These are phyloP conservation scores for Candida maltosa DNA, from an alignment of 805 yeast genomes.

Conservation along the genomic window DNA sequence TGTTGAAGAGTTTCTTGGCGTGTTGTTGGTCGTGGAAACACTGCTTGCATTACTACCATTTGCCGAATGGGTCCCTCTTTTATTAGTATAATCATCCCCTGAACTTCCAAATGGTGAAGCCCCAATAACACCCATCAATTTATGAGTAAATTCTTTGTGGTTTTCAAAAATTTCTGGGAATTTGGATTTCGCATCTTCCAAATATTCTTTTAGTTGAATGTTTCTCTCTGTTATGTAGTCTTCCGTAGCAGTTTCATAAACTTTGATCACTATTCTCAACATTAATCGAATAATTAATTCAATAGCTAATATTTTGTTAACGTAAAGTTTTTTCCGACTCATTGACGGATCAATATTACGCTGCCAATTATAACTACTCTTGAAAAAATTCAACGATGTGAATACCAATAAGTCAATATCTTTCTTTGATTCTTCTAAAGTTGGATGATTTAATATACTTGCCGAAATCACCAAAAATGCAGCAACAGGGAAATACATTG, in stretches of 20 bases:
- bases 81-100: neutral
- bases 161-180: constrained; percentile 15
- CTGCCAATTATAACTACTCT: neutral
- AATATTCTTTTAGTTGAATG: constrained; percentile 14
- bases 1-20: too few relatives aligned
- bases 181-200: constrained; percentile 13
- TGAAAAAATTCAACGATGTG: constrained; percentile 9
- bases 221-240: constrained; percentile 11
- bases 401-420: constrained; percentile 31
- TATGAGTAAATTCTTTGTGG: constrained; percentile 6
- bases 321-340: neutral
- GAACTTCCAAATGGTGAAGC: constrained; percentile 8
- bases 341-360: too few relatives aligned
- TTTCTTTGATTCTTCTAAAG: constrained; percentile 19
- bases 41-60: neutral
- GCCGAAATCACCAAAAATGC: constrained; percentile 30
- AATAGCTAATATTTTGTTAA: constrained; percentile 6
- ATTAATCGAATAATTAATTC: constrained; percentile 15
- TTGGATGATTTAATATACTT: constrained; percentile 28
- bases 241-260: constrained; percentile 14
- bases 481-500: constrained; percentile 26
- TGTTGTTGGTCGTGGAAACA: neutral
- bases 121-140: constrained; percentile 9
- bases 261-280: constrained; percentile 17
- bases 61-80: neutral